These are phyloP conservation scores for Dinochytrium kinnereticum DNA, from an alignment of 371 early-diverging fungal species.

Conservation along the genomic window DNA sequence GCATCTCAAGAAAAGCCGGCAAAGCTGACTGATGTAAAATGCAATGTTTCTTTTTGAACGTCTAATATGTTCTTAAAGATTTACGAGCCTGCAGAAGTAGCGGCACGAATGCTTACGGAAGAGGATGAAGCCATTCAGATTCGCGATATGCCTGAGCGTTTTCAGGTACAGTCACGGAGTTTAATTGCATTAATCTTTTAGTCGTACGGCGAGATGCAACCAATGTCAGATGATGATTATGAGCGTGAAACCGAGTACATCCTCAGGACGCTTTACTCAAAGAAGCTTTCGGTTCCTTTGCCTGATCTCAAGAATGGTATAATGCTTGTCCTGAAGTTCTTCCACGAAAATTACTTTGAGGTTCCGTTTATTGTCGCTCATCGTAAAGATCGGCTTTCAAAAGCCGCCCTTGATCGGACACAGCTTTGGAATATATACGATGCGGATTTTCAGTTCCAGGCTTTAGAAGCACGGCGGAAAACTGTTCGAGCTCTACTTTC, in stretches of 20 bases:
- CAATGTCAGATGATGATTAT: constrained; percentile 23
- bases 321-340: constrained; percentile 28
- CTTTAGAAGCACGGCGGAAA: constrained; percentile 53
- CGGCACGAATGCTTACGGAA: constrained; percentile 88
- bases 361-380: constrained; percentile 91
- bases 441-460: constrained; percentile 75
- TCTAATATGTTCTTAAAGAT: too few relatives aligned
- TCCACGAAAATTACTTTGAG: constrained; percentile 63
- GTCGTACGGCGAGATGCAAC: constrained; percentile 34
- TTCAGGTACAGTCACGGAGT: constrained; percentile 61
- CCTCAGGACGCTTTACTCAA: background rate
- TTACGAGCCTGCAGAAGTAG: constrained; percentile 91
- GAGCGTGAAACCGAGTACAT: constrained; percentile 22
- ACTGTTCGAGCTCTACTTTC: constrained; percentile 26
- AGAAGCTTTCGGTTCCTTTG: background rate
- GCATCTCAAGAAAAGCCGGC: constrained; percentile 35
- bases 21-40: constrained; percentile 48
- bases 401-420: constrained; percentile 52
- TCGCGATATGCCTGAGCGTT: constrained; percentile 91
- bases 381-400: constrained; percentile 78
- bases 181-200: background rate
- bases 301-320: background rate
- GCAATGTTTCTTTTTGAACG: background rate
- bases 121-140: constrained; percentile 87
- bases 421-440: constrained; percentile 93